Evolutionary conservation across 441 rosid genomes (phyloP), one percentile per base, ranked within the genome.

Genomic region (Euphorbia schlechtendalii): DNA sequence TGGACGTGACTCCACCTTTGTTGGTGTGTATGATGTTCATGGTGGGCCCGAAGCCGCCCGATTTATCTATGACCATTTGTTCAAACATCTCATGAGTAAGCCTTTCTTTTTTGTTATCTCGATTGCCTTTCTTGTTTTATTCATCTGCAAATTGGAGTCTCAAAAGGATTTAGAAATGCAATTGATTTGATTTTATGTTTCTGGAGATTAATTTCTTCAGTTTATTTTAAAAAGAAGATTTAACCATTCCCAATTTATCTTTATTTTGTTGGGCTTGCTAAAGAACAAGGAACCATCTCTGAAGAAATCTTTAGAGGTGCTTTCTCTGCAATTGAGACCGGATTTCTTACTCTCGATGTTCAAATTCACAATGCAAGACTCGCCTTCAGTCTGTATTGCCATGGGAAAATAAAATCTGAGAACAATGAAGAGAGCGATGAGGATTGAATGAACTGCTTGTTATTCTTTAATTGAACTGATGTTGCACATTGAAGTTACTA

Each of bases 21-120:
- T 90, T 62, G 97, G 98, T 24, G 92, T 92, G 56, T 88, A 88
- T 65, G 98, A 92, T 68, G 98, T 97, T 0, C 98, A 92, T 69
- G 98, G 97, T n/a, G 98, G 98, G 20, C 89, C 94, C 15, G 97
- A 92, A 25, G 97, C 98, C 57, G 78, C 98, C 61, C 74, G 84
- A 46, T 92, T 78, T 69, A 76, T 92, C 75, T 74, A 78, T 27
- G 96, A 90, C 69, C 86, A 90, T 76, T 88, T 92, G 64, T 90
- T 90, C 70, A 61, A 69, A 17, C 82, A 90, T 80, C 78, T 92
- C 32, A 88, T 81, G 77, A 83, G 98, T 90, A 61, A 73, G 91
- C 71, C 30, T 38, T 5, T 49, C 13, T 32, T 5, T 34, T 38
- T 12, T 18, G 55, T 3, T 56, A 13, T 55, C 8, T 38, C 8